These are phyloP conservation scores for Tetracentron sinense DNA, from an alignment of 164 flowering plant genomes.

Conservation along the genomic window DNA sequence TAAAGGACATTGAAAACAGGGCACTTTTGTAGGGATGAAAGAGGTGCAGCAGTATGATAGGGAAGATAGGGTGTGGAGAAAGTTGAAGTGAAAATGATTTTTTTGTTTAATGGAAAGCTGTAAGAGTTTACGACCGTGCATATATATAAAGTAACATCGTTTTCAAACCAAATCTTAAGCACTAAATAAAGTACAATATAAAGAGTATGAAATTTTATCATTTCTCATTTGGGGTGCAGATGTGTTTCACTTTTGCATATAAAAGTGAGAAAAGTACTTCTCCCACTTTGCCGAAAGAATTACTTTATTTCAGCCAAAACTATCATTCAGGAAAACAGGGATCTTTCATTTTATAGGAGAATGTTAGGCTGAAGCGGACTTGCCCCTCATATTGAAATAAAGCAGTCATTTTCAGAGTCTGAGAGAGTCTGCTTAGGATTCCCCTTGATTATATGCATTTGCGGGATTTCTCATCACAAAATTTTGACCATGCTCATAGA, in stretches of 20 bases:
- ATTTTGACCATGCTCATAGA: too few species aligned
- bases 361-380: neutral
- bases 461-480: too few species aligned
- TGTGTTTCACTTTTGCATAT: constrained; percentile 4
- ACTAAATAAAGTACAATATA: constrained; percentile 13
- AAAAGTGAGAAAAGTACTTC: constrained; percentile 12
- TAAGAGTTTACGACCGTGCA: neutral
- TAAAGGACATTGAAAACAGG: neutral
- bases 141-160: constrained; percentile 5
- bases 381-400: neutral
- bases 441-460: too few species aligned
- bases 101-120: neutral
- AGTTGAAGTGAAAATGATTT: neutral
- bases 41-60: neutral
- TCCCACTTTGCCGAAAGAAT: constrained; percentile 14
- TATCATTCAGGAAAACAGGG: neutral
- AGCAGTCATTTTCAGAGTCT: neutral
- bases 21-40: neutral
- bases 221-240: constrained; percentile 7
- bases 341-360: neutral
- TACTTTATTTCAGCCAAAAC: constrained; percentile 5
- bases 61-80: constrained; percentile 6
- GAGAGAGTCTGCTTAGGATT: too few species aligned
- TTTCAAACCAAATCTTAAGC: constrained; percentile 17
- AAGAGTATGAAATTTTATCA: constrained; percentile 10